phyloP scores from a whole-genome alignment of 495 filamentous ascomycete genomes.

The Aspergillus haitiensis region DNA sequence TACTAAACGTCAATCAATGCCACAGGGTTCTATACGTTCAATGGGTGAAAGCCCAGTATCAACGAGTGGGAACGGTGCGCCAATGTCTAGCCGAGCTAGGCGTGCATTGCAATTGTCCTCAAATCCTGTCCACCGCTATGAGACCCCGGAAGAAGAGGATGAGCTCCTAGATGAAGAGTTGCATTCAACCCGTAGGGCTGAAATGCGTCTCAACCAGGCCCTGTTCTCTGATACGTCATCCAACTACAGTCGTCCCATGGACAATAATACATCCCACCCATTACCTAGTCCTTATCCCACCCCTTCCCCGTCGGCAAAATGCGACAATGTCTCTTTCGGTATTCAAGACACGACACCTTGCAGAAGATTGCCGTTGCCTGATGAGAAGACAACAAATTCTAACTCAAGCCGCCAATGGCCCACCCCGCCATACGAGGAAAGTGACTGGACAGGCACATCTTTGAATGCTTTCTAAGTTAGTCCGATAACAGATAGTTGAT shows the following conservation, averaged over 20 bases:
- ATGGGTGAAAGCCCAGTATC: conserved; percentile 63
- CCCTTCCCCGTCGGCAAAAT: conserved; percentile 83
- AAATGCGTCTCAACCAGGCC: conserved; percentile 51
- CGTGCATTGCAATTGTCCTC: conserved; percentile 75
- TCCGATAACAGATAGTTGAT: conserved; percentile 47
- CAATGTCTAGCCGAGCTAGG: conserved; percentile 81
- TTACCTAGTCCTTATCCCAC: conserved; percentile 87
- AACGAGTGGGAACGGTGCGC: conserved; percentile 53
- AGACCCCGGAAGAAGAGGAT: conserved; percentile 95
- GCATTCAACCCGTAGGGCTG: conserved; percentile 58
- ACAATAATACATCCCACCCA: conserved; percentile 52
- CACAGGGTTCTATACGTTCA: conserved; percentile 61
- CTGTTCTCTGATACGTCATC: conserved; percentile 45
- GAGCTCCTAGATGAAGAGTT: conserved; percentile 88
- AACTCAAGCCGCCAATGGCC: conserved; percentile 74
- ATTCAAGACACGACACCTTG: conserved; percentile 52
- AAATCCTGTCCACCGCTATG: conserved; percentile 75
- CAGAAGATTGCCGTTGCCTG: conserved; percentile 55
- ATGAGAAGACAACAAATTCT: conserved; percentile 60
- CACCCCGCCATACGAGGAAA: conserved; percentile 91
- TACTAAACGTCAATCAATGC: conserved; percentile 71
- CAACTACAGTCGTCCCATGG: conserved; percentile 47
- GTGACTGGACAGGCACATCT: conserved; percentile 82
- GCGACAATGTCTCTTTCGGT: conserved; percentile 67
- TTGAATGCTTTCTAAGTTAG: conserved; percentile 68